Evolutionary conservation across 1,284 basidiomycete genomes (phyloP).

Genomic region (Boletus smithii): DNA sequence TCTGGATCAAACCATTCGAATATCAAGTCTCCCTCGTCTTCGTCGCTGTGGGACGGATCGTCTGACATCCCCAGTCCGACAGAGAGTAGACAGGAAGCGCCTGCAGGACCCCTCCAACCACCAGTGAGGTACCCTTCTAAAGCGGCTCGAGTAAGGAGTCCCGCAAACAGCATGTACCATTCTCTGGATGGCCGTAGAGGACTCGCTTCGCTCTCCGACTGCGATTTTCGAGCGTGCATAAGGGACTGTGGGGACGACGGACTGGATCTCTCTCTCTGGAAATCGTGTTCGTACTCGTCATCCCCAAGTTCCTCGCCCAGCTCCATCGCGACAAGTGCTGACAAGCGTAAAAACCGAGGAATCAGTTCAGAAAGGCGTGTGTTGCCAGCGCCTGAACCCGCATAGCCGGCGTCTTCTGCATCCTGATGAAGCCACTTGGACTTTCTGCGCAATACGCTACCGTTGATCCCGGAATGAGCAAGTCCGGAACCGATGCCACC

Average conservation of each 20-base stretch:
- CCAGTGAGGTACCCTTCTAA: slow-evolving; percentile 78
- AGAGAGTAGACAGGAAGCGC: slow-evolving; percentile 68
- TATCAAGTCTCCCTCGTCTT: slow-evolving; percentile 38
- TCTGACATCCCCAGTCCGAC: slow-evolving; percentile 59
- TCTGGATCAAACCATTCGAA: slow-evolving; percentile 71
- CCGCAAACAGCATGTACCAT: slow-evolving; percentile 77
- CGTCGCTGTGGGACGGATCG: slow-evolving; percentile 20
- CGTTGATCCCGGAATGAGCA: slow-evolving; percentile 48
- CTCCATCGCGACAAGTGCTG: slow-evolving; percentile 70
- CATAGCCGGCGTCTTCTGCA: slow-evolving; percentile 24
- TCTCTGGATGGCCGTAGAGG: slow-evolving; percentile 64
- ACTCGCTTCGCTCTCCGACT: slow-evolving; percentile 40
- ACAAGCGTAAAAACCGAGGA: slow-evolving; percentile 67
- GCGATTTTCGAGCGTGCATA: slow-evolving; percentile 19
- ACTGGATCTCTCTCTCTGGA: slow-evolving; percentile 15
- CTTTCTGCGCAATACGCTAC: slow-evolving; percentile 55
- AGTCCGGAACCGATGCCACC: slow-evolving; percentile 68
- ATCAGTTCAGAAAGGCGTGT: slow-evolving; percentile 67
- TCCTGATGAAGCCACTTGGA: slow-evolving; percentile 31
- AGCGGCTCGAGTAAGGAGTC: slow-evolving; percentile 72
- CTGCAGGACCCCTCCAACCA: slow-evolving; percentile 70
- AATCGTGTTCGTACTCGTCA: slow-evolving; percentile 37
- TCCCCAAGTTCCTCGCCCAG: slow-evolving; percentile 59
- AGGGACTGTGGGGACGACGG: slow-evolving; percentile 15
- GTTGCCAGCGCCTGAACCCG: slow-evolving; percentile 46